These are phyloP conservation scores for Solanum chaucha DNA, from an alignment of 257 asterid genomes.

Conservation along the genomic window DNA sequence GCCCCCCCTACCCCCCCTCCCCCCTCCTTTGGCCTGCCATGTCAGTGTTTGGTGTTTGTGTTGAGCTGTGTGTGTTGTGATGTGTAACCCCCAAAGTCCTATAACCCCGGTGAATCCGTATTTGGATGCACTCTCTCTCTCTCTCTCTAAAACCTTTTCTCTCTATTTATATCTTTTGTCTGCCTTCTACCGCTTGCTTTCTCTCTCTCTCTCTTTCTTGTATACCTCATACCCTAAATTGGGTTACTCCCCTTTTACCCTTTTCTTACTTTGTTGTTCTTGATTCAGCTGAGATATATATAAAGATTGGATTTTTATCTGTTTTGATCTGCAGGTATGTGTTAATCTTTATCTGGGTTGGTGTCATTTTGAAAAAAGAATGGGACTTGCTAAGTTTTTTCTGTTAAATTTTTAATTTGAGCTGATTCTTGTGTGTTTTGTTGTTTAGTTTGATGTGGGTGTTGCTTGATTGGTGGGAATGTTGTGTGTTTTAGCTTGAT, in stretches of 20 bases:
- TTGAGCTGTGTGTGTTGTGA: slow-evolving; percentile 15
- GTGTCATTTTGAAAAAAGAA: slow-evolving; percentile 1
- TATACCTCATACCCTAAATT: slow-evolving; percentile 34
- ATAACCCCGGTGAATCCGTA: slow-evolving; percentile 59
- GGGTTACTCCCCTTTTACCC: slow-evolving; percentile 41
- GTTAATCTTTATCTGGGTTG: slow-evolving; percentile 18
- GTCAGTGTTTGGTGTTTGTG: slow-evolving; percentile 35
- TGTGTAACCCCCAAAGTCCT: slow-evolving; percentile 36
- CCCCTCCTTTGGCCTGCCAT: slow-evolving; percentile 16
- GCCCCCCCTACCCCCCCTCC: neutral
- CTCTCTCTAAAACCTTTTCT: slow-evolving; percentile 13
- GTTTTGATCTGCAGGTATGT: slow-evolving; percentile 39
- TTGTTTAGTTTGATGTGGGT: slow-evolving; percentile 18
- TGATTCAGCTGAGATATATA: neutral
- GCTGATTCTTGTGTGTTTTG: slow-evolving; percentile 31
- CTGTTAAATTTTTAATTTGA: slow-evolving; percentile 22
- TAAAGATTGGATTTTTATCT: slow-evolving; percentile 18
- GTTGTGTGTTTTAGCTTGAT: slow-evolving; percentile 7
- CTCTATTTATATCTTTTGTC: slow-evolving; percentile 9
- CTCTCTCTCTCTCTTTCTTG: slow-evolving; percentile 16
- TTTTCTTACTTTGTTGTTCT: slow-evolving; percentile 18
- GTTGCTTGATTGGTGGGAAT: slow-evolving; percentile 20
- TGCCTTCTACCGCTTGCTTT: slow-evolving; percentile 7
- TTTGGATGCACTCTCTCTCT: slow-evolving; percentile 17
- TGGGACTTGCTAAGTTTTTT: neutral